Conservation (phyloP, 257 asterid species). For the Mitragyna speciosa region DNA sequence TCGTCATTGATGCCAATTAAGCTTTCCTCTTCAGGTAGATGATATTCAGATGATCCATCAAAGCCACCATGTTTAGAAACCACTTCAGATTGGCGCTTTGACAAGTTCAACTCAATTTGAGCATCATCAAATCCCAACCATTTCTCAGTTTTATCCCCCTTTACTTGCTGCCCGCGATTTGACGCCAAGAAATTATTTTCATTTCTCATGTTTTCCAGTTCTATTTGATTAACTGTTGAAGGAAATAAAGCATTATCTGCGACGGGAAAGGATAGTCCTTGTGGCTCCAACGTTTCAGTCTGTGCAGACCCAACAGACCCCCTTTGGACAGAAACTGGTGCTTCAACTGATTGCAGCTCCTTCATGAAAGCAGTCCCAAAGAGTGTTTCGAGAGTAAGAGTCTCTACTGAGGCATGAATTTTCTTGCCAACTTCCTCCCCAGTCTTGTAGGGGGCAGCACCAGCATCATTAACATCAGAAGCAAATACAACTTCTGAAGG, state of each 20-base stretch:
- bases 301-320: slow-evolving; percentile 47
- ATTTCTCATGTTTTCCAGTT: slow-evolving; percentile 30
- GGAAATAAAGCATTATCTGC: slow-evolving; percentile 38
- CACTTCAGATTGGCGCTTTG: slow-evolving; percentile 38
- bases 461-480: slow-evolving; percentile 32
- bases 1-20: slow-evolving; percentile 46
- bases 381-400: slow-evolving; percentile 74
- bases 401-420: slow-evolving; percentile 32
- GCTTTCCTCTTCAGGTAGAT: slow-evolving; percentile 67
- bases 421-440: slow-evolving; percentile 44
- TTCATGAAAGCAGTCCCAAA: slow-evolving; percentile 90
- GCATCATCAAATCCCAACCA: slow-evolving; percentile 56
- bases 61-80: slow-evolving; percentile 41
- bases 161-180: slow-evolving; percentile 43
- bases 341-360: slow-evolving; percentile 75
- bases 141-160: slow-evolving; percentile 40
- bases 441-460: slow-evolving; percentile 30
- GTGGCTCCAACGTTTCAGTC: slow-evolving; percentile 38
- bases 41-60: slow-evolving; percentile 42
- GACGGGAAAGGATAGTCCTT: slow-evolving; percentile 37
- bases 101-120: slow-evolving; percentile 32
- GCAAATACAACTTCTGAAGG: slow-evolving; percentile 28
- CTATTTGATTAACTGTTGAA: slow-evolving; percentile 31
- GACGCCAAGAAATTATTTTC: slow-evolving; percentile 34
- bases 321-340: slow-evolving; percentile 79